Percentiles rank a stretch among this genome's conserved stretches.
Evolutionary conservation across 2,329 filamentous ascomycete species (phyloP).

Genomic region (Colletotrichum euphorbiae): DNA sequence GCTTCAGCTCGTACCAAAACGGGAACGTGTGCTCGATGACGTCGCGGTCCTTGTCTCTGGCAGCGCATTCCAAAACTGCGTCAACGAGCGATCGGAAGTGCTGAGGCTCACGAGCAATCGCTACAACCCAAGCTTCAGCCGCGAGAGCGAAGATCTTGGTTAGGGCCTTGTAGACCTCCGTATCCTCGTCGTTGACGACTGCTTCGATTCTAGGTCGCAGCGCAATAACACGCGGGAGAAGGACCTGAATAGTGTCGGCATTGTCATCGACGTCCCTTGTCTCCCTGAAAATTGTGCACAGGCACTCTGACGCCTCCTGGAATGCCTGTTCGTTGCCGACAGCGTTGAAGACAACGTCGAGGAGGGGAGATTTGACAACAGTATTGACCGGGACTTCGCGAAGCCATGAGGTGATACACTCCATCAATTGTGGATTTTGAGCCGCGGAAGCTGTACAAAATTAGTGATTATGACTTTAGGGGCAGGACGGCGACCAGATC

Average conservation of each 20-base stretch:
- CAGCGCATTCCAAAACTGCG: conserved; percentile 90
- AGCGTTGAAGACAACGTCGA: conserved; percentile 83
- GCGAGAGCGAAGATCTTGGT: conserved; percentile 93
- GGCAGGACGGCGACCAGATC: background rate
- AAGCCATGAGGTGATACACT: conserved; percentile 97
- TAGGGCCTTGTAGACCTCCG: conserved; percentile 86
- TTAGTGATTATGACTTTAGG: background rate
- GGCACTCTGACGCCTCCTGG: conserved; percentile 89
- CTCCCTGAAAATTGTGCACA: conserved; percentile 92
- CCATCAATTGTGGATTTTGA: conserved; percentile 89
- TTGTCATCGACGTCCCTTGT: conserved; percentile 95
- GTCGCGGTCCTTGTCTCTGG: conserved; percentile 87
- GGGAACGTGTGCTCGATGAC: conserved; percentile 93
- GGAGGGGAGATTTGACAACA: conserved; percentile 85
- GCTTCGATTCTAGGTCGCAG: conserved; percentile 81
- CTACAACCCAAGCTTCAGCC: conserved; percentile 92
- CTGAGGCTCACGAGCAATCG: conserved; percentile 84
- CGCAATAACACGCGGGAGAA: conserved; percentile 84
- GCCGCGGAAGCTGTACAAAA: conserved; percentile 73
- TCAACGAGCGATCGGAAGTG: conserved; percentile 90
- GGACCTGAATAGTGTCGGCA: conserved; percentile 80
- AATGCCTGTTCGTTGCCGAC: conserved; percentile 82
- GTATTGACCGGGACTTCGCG: conserved; percentile 88
- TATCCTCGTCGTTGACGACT: conserved; percentile 82
- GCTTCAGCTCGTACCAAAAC: conserved; percentile 99